Evolutionary conservation across 225 moss, liverwort and hornwort genomes (phyloP).

Genomic region (Pleurozium schreberi): DNA sequence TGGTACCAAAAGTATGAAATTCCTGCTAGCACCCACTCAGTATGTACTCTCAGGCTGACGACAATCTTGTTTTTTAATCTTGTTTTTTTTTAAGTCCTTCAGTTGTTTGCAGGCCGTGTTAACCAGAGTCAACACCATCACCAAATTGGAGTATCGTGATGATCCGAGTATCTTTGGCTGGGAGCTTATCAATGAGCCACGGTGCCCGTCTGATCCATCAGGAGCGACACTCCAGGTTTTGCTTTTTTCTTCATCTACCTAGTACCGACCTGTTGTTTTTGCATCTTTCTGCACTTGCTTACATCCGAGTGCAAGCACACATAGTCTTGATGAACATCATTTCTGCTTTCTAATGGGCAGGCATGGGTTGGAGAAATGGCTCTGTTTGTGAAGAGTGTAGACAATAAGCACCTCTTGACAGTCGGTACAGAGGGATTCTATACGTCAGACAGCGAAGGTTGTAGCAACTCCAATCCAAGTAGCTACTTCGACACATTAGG

Average conservation of each 20-base stretch:
- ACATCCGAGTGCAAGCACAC: background rate
- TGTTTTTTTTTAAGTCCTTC: background rate
- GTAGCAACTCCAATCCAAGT: slow-evolving; percentile 28
- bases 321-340: background rate
- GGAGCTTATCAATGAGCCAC: slow-evolving; percentile 56
- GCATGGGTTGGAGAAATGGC: slow-evolving; percentile 65
- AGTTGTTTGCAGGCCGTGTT: slow-evolving; percentile 24
- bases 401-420: slow-evolving; percentile 55
- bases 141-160: slow-evolving; percentile 22
- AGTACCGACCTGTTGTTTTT: background rate
- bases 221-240: slow-evolving; percentile 26
- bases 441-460: slow-evolving; percentile 9
- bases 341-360: background rate
- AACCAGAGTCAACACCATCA: slow-evolving; percentile 44
- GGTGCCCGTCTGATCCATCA: slow-evolving; percentile 25
- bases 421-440: slow-evolving; percentile 69
- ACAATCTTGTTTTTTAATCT: background rate
- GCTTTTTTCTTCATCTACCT: background rate
- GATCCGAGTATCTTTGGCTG: slow-evolving; percentile 48
- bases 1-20: background rate
- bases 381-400: slow-evolving; percentile 37
- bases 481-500: slow-evolving; percentile 28
- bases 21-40: background rate
- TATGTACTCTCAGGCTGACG: background rate
- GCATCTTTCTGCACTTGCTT: background rate